Evolutionary conservation across 768 basidiomycete species (phyloP), one percentile per base, ranked within the genome.

Genomic region (Suillus americanus): DNA sequence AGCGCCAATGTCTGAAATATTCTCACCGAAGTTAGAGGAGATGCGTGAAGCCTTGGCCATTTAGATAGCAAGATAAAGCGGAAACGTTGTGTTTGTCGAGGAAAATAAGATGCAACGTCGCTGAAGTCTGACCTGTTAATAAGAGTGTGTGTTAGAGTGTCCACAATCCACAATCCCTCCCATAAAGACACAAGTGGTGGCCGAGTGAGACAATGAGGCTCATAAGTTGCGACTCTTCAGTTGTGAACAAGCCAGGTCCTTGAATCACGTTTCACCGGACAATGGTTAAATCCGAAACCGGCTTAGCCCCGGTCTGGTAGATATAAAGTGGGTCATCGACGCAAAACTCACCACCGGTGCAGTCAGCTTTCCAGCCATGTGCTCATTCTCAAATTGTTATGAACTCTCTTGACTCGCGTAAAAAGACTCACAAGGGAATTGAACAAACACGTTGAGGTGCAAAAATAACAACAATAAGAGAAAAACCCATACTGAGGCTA

Each of bases 221-320:
- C 57, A 41, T 59, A 18, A 41, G 25, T 40, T 33, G 65, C 66
- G 38, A 66, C 65, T 67, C 63, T 53, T 33, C 69, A 74, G 70
- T 64, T 73, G 61, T 59, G 23, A 60, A 48, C 45, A 73, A 65
- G 60, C 64, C 16, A 8, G 5, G 51, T 30, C 56, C 60, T 64
- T 68, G 65, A 66, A 60, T 68, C 66, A 62, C 67, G 64, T 70
- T 67, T 28, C 25, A 0, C 48, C 54, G 66, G 71, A 77, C 73
- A 77, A 76, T 72, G 75, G 56, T 50, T 69, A 74, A 66, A 69
- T 74, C 75, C 75, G 76, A 77, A 76, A 76, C 76, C 75, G 74
- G 73, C 70, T 68, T 76, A 77, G 75, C 66, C 71, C 74, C 74
- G 73, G 37, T 13, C 46, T 41, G 25, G 57, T 33, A 68, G 65